Evolutionary conservation across 2,329 filamentous ascomycete species (phyloP).

Genomic region (Aspergillus aculeatinus): DNA sequence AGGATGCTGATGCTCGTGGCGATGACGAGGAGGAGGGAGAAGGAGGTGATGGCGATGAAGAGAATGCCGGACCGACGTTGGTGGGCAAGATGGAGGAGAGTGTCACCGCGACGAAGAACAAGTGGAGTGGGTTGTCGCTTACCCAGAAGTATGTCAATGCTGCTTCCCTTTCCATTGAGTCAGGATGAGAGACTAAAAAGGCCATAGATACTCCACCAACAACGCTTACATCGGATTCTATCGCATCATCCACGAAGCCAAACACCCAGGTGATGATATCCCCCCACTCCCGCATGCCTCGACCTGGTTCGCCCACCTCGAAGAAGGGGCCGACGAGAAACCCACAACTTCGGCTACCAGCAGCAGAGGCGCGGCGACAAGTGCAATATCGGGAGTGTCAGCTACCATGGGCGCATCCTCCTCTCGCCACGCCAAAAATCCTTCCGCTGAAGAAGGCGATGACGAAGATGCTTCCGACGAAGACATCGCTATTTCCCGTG

Average conservation of each 20-base stretch:
- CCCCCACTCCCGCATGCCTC: slow-evolving; percentile 56
- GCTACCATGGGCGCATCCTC: slow-evolving; percentile 10
- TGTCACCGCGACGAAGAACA: slow-evolving; percentile 31
- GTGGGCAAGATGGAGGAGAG: slow-evolving; percentile 38
- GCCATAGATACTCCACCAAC: slow-evolving; percentile 54
- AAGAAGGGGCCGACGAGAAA: slow-evolving; percentile 27
- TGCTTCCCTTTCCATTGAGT: slow-evolving; percentile 27
- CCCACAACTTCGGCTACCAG: background rate
- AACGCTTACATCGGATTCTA: slow-evolving; percentile 64
- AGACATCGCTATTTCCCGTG: slow-evolving; percentile 48
- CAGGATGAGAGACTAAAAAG: background rate
- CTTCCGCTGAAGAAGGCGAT: slow-evolving; percentile 20
- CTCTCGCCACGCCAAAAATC: slow-evolving; percentile 24
- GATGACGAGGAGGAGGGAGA: slow-evolving; percentile 41
- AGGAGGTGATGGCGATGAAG: slow-evolving; percentile 42
- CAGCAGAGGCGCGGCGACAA: slow-evolving; percentile 3
- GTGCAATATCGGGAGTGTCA: slow-evolving; percentile 10
- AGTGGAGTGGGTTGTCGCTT: slow-evolving; percentile 42
- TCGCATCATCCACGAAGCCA: slow-evolving; percentile 60
- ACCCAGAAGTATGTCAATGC: slow-evolving; percentile 38
- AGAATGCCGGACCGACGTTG: slow-evolving; percentile 39
- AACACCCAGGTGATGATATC: slow-evolving; percentile 53
- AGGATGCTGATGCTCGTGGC: slow-evolving; percentile 24
- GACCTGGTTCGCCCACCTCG: slow-evolving; percentile 61
- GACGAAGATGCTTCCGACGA: slow-evolving; percentile 36